Evolutionary conservation across 352 stramenopile genomes (phyloP), one percentile per base, ranked within the genome.

Genomic region (Phytophthora crassamura): DNA sequence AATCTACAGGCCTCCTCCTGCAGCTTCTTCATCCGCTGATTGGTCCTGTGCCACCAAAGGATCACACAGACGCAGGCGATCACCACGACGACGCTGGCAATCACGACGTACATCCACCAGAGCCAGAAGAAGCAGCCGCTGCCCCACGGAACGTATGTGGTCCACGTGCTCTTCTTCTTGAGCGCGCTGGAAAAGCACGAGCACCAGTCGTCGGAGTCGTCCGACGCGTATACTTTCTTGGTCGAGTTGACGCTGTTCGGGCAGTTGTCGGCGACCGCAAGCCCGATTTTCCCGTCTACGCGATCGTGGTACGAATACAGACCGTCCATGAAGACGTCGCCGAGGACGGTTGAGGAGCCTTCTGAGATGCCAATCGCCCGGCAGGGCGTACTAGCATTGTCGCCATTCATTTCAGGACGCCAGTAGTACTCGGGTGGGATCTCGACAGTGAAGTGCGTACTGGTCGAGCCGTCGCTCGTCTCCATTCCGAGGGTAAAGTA

Each of bases 61-160:
- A 90, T 20, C n/a, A 93, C 78, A 33, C 60, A 75, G 33, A 78
- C 42, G 28, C 77, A 91, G 18, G 86, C 62, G 8, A 91, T 63
- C 36, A 93, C 67, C 7, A 95, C 71, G 5, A 81, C 41, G 11
- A 79, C 55, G 30, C 80, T 85, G 7, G 75, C 83, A 35, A 93
- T 28, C 30, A 95, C 80, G 34, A 95, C 53, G 42, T 93, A 95
- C 70, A 93, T 90, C 87, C 87, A 95, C 87, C 87, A 95, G 12
- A 82, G 69, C 85, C 82, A 91, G 67, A 94, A 93, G 70, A 93
- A 94, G 55, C 87, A 95, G 3, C 76, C 74, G 14, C 41, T 67
- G 2, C 79, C 79, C 69, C 86, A 90, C 3, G 87, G 87, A 14
- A 89, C 20, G 48, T 83, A 82, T n/a, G 67, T 77, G 11, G 78